Base-by-base conservation (phyloP, 768 basidiomycete genomes). In the Boletus subcaerulescens region DNA sequence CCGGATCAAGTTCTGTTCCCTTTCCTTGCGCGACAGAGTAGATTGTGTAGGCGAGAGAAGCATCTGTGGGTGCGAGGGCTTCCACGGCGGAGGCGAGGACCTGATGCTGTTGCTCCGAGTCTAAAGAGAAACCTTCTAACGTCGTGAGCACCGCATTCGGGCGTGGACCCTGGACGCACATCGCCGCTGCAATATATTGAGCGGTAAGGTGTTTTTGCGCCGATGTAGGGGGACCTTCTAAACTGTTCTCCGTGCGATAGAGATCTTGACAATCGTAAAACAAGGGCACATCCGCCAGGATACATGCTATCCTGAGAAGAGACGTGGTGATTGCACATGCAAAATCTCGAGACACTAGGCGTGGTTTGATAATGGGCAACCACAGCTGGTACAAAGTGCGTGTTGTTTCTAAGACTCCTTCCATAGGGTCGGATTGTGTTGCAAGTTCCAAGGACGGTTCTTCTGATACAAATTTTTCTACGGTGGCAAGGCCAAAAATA, bases 261-360 rank as follows among this genome's bases (percentile, higher is more conserved):
- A 74, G 73, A 12, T 60, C 68, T 43, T 61, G 64, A 55, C 77
- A 80, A 3, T 60, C 72, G 6, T 70, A 64, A 33, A 71, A 65
- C 12, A 84, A 59, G 10, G 65, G 56, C 1, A 51, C 60, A 50
- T 83, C 80, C 6, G 56, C 60, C 7, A 76, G 66, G n/a, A 63
- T 54, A 15, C 66, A 73, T 9, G 81, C 73, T 32, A 83, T 61
- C 42, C 71, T 77, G 31, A 84, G 65, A 60, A 84, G 82, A 1
- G 78, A 66, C 7, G 73, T 66, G 5, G 73, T 58, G 35, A 81
- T 66, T 9, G 71, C 70, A 26, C 59, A 56, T 4, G 57, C 43
- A 20, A 69, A 42, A 39, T 57, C 55, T 20, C 74, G 74, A n/a
- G 72, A 64, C 8, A 80, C 67, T 3, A 61, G 53, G 66, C 63